These are phyloP conservation scores for Hypoxylon sp. DNA, from an alignment of 2,329 filamentous ascomycete species.

Conservation along the genomic window DNA sequence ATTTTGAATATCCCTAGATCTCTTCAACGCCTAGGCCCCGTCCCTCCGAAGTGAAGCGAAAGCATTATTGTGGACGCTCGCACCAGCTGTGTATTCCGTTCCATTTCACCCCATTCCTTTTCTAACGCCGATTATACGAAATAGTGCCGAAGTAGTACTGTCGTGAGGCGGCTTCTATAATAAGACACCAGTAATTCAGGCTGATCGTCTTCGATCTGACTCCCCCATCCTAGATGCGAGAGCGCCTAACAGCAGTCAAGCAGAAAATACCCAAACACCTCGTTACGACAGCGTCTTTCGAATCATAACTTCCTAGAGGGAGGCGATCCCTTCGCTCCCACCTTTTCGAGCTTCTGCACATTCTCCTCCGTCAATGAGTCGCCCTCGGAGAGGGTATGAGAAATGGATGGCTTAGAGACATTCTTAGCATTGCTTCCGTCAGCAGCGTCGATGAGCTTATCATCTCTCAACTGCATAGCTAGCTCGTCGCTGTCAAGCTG, in stretches of 20 bases:
- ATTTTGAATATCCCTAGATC: constrained; percentile 1
- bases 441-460: constrained; percentile 62
- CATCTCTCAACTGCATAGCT: constrained; percentile 60
- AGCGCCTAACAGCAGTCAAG: background rate
- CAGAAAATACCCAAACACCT: constrained; percentile 9
- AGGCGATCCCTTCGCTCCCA: constrained; percentile 26
- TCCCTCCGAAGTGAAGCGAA: constrained; percentile 5
- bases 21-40: constrained; percentile 4
- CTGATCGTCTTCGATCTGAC: background rate
- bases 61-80: background rate
- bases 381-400: constrained; percentile 53
- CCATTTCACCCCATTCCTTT: background rate
- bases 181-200: background rate
- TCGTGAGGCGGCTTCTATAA: constrained; percentile 1
- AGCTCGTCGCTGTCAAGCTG: constrained; percentile 55
- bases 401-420: constrained; percentile 15
- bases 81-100: constrained; percentile 5
- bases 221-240: background rate
- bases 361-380: constrained; percentile 68
- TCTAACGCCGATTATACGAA: constrained; percentile 7
- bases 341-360: constrained; percentile 60
- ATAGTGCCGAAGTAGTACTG: background rate
- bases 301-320: constrained; percentile 23
- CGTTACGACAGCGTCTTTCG: constrained; percentile 7
- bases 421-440: constrained; percentile 52